Base-by-base conservation (phyloP, 805 yeast species). In the Ogataea glucozyma region DNA sequence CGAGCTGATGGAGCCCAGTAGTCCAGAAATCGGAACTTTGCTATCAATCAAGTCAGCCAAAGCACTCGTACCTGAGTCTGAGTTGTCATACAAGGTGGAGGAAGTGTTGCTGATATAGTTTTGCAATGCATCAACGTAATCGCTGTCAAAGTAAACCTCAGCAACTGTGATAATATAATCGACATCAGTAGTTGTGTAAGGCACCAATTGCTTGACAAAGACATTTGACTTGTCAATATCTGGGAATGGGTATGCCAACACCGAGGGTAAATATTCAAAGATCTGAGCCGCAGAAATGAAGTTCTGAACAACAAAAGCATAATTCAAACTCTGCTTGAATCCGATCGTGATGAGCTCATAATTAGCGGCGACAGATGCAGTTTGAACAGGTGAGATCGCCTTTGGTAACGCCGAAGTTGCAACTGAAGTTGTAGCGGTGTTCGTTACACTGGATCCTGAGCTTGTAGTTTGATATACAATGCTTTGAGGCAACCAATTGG, bases 101-200 rank as follows among this genome's bases (percentile, higher is more conserved):
- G 68, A 53, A 0, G 71, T 50, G 44, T 80, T 66, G 38, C 69
- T 65, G 31, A 91, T 62, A 27, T 71, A 62, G 13, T 64, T 64
- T 45, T 77, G 76, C 49, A 91, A 70, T 0, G 67, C 60, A 1
- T 61, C 53, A 13, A 86, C 73, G 22, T 73, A 65, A 10, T 64
- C 61, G 9, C 66, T 61, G 17, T 96, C 96, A 68, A 88, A 84
- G 61, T 85, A 88, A 42, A 88, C 84, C 61, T 85, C 85, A 6
- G 97, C 98, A 47, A 90, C 86, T 0, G 97, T 85, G 42, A 87
- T 87, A 47, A 88, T 76, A 63, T 88, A 91, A 36, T 70, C 70
- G 38, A 71, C 71, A 11, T 65, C 66, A 1, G 69, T 43, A 2
- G 87, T 75, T 13, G 81, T 73, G 59, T 81, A 85, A 27, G 98